These are phyloP conservation scores for Boeremia exigua DNA, from an alignment of 2,329 filamentous ascomycete genomes.

Conservation along the genomic window DNA sequence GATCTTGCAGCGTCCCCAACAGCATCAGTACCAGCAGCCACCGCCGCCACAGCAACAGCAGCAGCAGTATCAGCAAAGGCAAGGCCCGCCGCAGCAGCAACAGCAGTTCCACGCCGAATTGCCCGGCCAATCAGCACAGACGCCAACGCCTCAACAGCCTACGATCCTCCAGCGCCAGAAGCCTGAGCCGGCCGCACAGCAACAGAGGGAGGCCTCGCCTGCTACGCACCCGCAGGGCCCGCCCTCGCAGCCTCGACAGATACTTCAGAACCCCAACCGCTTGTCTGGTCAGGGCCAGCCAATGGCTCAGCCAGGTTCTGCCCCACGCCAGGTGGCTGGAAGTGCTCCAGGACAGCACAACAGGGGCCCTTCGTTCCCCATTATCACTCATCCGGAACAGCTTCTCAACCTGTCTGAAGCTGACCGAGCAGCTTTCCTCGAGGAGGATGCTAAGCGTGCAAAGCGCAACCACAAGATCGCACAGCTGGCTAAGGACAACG, in stretches of 20 bases:
- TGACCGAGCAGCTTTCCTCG: conserved; percentile 81
- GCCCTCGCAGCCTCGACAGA: conserved; percentile 67
- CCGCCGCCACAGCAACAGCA: conserved; percentile 45
- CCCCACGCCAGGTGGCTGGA: conserved; percentile 34
- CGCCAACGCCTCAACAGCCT: conserved; percentile 39
- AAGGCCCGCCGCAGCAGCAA: conserved; percentile 37
- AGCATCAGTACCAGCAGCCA: conserved; percentile 44
- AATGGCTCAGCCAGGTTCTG: conserved; percentile 36
- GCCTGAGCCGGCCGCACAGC: conserved; percentile 31
- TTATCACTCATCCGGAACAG: conserved; percentile 74
- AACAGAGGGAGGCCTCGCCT: conserved; percentile 33
- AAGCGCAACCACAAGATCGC: conserved; percentile 99
- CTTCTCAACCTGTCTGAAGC: conserved; percentile 80
- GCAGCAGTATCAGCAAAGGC: conserved; percentile 37
- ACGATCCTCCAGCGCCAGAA: conserved; percentile 46
- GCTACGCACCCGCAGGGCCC: conserved; percentile 51
- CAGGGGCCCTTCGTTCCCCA: conserved; percentile 57
- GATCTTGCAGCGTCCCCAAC: conserved; percentile 57
- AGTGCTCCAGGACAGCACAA: conserved; percentile 42
- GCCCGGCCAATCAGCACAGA: conserved; percentile 44
- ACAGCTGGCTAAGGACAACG: conserved; percentile 89
- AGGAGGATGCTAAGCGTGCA: conserved; percentile 91
- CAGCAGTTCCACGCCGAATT: conserved; percentile 54
- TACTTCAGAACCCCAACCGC: conserved; percentile 79
- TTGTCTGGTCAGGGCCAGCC: conserved; percentile 54